Base-by-base conservation (phyloP, 768 basidiomycete genomes). In the Amanita muscaria region DNA sequence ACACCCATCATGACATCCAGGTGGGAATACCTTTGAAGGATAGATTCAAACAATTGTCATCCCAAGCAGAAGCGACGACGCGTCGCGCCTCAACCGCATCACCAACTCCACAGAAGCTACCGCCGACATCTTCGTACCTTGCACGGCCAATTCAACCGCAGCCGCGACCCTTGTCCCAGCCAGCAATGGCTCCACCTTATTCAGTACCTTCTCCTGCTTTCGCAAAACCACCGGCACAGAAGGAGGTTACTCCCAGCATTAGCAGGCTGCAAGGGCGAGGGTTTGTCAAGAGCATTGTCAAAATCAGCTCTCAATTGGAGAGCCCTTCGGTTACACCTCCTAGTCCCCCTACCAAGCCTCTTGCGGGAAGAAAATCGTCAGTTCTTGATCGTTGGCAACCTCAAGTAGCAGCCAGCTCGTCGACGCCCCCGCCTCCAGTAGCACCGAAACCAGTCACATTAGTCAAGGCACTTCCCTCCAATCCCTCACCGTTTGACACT, bases 181-280 rank as follows among this genome's bases (percentile, higher is more conserved):
- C 57, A 30, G 72, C 71, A 21, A 69, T 65, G 38, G 66, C 71
- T 32, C 66, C 74, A 16, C 37, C 68, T 18, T 68, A 72, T 4
- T 51, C 59, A 12, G 64, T 65, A 16, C 59, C 72, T 22, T 77
- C 83, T 3, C 73, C 77, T 14, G 76, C 74, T 4, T 82, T 87
- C 56, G 64, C 80, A 21, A 79, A 75, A 35, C 64, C 68, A 2
- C 63, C 75, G 7, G 56, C 70, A 3, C 59, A 69, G 41, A 89
- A 88, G 57, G 86, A 87, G 35, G 76, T 76, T 3, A 87, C 86
- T 2, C 88, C 88, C 0, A 88, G 85, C 58, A 76, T 90, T 24
- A 89, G 84, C 49, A 68, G 87, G 48, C 63, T 91, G 14, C 80
- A 89, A 54, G 88, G 88, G 15, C 79, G 88, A 31, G 88, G 88